Conservation (phyloP, 208 protist genomes). For the Acanthamoeba healyi region DNA sequence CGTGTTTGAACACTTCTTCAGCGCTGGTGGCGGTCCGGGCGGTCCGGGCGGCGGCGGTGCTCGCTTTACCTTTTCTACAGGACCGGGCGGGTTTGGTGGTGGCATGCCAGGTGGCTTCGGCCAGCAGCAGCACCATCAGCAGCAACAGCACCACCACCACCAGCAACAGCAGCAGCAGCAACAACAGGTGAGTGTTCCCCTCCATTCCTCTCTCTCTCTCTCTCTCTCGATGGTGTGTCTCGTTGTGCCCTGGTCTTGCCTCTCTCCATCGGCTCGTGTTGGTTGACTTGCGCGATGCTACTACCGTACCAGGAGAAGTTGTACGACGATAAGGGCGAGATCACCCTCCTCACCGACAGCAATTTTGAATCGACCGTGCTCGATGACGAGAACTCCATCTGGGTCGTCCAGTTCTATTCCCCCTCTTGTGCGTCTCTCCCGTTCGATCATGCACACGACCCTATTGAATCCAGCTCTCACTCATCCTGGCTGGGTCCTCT, state of each 20-base stretch:
- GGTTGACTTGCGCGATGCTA: no score
- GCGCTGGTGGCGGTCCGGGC: not conserved
- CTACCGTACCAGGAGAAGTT: constrained; percentile 38
- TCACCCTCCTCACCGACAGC: constrained; percentile 9
- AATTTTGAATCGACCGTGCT: constrained; percentile 66
- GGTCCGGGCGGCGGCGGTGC: constrained; percentile 13
- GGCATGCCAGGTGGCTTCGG: constrained; percentile 32
- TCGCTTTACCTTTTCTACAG: constrained; percentile 34
- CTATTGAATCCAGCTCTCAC: not conserved
- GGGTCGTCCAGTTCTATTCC: constrained; percentile 72
- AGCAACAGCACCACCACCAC: not conserved
- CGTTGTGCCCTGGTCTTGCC: not conserved
- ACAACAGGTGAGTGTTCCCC: not conserved
- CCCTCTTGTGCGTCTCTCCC: constrained; percentile 27
- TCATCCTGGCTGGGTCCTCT: not conserved
- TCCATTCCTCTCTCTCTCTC: not conserved
- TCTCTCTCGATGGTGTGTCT: not conserved
- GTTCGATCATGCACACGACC: no score
- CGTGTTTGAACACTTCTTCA: constrained; percentile 66
- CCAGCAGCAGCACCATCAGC: constrained; percentile 23
- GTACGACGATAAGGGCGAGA: constrained; percentile 57
- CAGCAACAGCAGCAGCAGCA: constrained; percentile 32
- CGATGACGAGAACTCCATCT: constrained; percentile 11
- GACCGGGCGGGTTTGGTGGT: not conserved
- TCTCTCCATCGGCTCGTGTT: not conserved